Evolutionary conservation across 108 stramenopile genomes (phyloP).

Genomic region (Cyclotella atomus): DNA sequence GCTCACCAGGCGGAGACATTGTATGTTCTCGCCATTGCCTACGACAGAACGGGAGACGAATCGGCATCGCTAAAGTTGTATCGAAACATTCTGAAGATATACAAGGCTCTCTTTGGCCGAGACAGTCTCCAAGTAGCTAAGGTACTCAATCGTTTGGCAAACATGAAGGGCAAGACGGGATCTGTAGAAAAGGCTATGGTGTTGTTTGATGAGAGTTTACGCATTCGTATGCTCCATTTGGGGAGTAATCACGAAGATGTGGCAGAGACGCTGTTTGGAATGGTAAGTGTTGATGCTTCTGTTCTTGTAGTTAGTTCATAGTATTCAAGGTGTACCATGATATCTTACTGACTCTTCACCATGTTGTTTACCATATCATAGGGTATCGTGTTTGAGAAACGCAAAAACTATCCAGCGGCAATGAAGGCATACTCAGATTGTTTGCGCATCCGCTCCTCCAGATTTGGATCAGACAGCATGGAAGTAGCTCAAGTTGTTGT

Average conservation of each 20-base stretch:
- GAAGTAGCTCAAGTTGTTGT: slow-evolving; percentile 53
- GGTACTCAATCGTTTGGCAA: slow-evolving; percentile 45
- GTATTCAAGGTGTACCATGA: background rate
- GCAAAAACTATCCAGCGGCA: slow-evolving; percentile 41
- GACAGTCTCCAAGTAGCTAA: slow-evolving; percentile 47
- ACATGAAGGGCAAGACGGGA: slow-evolving; percentile 47
- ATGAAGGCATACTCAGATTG: slow-evolving; percentile 55
- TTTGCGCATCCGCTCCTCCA: slow-evolving; percentile 44
- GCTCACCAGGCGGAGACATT: slow-evolving; percentile 42
- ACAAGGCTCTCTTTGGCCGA: slow-evolving; percentile 41
- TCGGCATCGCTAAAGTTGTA: slow-evolving; percentile 38
- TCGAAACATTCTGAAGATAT: slow-evolving; percentile 37
- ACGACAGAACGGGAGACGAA: slow-evolving; percentile 42
- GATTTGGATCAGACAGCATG: slow-evolving; percentile 49
- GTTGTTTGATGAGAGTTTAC: slow-evolving; percentile 51
- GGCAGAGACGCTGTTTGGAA: slow-evolving; percentile 52
- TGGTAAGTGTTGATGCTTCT: slow-evolving; percentile 10
- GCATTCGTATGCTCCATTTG: slow-evolving; percentile 49
- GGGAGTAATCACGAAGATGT: slow-evolving; percentile 53
- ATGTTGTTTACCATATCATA: no score
- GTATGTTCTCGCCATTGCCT: slow-evolving; percentile 33
- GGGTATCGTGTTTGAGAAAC: slow-evolving; percentile 52
- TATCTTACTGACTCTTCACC: background rate
- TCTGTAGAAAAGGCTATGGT: slow-evolving; percentile 56
- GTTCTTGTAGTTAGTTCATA: background rate